Evolutionary conservation across 2,329 filamentous ascomycete genomes (phyloP), one percentile per base, ranked within the genome.

Genomic region (Diaporthe vaccinii): DNA sequence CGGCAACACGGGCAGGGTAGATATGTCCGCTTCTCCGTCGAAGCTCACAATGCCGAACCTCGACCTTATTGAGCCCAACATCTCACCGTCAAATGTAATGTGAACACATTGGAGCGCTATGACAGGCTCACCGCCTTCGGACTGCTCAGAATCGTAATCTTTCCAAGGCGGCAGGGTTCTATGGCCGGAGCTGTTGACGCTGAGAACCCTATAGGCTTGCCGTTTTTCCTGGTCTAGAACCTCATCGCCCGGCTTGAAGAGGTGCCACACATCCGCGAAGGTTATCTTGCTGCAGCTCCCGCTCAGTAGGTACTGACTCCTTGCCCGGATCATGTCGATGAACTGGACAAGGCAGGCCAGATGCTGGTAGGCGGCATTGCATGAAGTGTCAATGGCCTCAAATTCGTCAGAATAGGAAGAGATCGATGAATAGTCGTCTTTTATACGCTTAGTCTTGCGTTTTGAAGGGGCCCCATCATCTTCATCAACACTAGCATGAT

Each of bases 71-170:
- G 82, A 82, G 0, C 82, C 82, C 4, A 83, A 68, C 2, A 74
- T 34, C 4, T 78, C 77, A 0, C 82, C 83, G 46, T 84, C 82
- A 72, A 82, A 84, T 69, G 83, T 78, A 14, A 82, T 77, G 34
- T 80, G 79, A 25, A 81, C 78, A 74, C 79, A 78, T 0, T 49
- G 34, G 1, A 73, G 28, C 1, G 6, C 15, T 8, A 73, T 20
- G 20, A 15, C 15, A 0, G 57, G 57, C 34, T 57, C 53, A 10
- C 20, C 28, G 4, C 53, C 53, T 4, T 57, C 25, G 3, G 8
- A 4, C 57, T 61, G 17, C 34, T 61, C 57, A 28, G 20, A 68
- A 31, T 67, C 34, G 20, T 41, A 22, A 10, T 61, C 20, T 14
- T 31, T 51, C 68, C 67, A 72, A 1, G 51, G 69, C 7, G 62